These are phyloP conservation scores for Amylostereum chailletii DNA, from an alignment of 1,284 basidiomycete genomes.

Conservation along the genomic window DNA sequence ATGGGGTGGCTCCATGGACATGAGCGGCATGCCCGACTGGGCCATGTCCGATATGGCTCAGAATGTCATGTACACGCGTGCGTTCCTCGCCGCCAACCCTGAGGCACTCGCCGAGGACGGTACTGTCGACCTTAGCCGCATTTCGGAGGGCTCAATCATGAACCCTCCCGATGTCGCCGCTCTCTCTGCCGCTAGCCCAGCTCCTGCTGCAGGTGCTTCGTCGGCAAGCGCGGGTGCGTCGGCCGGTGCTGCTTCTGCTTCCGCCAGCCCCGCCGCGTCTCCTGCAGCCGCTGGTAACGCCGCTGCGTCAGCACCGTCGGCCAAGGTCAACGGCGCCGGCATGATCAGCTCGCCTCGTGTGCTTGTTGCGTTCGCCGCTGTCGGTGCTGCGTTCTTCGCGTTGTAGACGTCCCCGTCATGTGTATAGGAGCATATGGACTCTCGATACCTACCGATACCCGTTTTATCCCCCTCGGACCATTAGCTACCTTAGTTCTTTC, in stretches of 20 bases:
- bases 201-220: constrained; percentile 3
- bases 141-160: constrained; percentile 38
- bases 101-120: constrained; percentile 45
- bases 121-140: constrained; percentile 38
- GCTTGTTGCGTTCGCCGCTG: constrained; percentile 39
- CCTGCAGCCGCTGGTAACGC: constrained; percentile 19
- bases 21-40: constrained; percentile 46
- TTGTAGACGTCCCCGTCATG: constrained; percentile 28
- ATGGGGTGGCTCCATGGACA: constrained; percentile 59
- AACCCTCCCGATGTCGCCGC: constrained; percentile 47
- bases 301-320: constrained; percentile 15
- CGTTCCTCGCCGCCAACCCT: constrained; percentile 53
- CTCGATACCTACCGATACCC: no score
- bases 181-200: constrained; percentile 28
- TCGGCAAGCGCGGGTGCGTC: constrained; percentile 19
- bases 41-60: constrained; percentile 38
- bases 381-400: constrained; percentile 45
- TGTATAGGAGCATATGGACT: background rate
- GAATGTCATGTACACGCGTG: constrained; percentile 55
- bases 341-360: constrained; percentile 40
- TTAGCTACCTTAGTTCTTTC: no score
- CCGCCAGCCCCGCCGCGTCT: constrained; percentile 20
- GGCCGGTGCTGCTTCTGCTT: constrained; percentile 17
- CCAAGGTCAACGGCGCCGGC: constrained; percentile 35
- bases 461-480: no score